phyloP scores from a whole-genome alignment of 73 alveolate species.

The Tetrahymena borealis region DNA sequence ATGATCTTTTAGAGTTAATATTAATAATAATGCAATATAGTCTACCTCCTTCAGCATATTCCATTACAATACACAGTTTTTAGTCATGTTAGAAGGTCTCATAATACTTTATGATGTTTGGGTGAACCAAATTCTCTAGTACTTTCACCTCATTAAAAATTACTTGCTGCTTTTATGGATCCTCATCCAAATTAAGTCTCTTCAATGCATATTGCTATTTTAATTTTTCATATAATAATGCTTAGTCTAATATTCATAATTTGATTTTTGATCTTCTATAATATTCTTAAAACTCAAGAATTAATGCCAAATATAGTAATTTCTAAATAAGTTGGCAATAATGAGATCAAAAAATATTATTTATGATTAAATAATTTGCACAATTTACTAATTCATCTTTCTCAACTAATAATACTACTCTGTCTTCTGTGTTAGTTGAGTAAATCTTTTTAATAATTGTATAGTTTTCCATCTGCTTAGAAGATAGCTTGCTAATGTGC shows the following conservation, averaged over 20 bases:
- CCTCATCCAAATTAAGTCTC: constrained; percentile 49
- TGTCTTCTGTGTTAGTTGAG: background rate
- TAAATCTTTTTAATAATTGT: background rate
- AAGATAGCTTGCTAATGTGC: background rate
- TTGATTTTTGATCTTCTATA: too few species aligned
- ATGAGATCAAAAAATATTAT: background rate
- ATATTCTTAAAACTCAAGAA: too few species aligned
- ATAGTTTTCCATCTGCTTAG: background rate
- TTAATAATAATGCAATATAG: background rate
- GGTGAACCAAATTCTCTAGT: constrained; percentile 51
- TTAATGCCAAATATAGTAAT: too few species aligned
- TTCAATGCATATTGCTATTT: constrained; percentile 59
- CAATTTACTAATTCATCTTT: background rate
- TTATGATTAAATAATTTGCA: background rate
- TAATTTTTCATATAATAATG: background rate
- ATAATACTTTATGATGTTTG: constrained; percentile 49
- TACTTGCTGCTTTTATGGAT: constrained; percentile 15
- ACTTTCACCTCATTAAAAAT: constrained; percentile 53
- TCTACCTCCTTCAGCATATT: constrained; percentile 62
- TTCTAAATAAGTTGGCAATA: background rate
- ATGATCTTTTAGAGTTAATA: too few species aligned
- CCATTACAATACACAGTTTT: constrained; percentile 60
- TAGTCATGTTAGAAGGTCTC: constrained; percentile 53
- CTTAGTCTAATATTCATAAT: too few species aligned
- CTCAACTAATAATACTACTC: background rate